Conservation (phyloP, 1,139 yeast species). For the Lodderomyces beijingensis region DNA sequence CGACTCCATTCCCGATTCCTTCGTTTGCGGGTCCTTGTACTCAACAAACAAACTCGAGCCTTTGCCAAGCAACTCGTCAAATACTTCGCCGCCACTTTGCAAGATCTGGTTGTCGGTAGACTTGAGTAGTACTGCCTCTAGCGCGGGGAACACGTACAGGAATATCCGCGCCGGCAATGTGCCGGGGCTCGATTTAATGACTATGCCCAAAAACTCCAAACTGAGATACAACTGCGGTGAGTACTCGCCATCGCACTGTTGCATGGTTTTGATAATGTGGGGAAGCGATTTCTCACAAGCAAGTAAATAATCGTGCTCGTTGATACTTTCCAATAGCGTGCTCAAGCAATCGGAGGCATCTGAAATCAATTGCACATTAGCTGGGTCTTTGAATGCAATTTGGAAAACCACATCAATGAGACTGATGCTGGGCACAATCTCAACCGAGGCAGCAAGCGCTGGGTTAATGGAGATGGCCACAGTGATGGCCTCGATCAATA, state of each 20-base stretch:
- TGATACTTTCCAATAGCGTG: slow-evolving; percentile 48
- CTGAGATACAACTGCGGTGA: slow-evolving; percentile 61
- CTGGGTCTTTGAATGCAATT: slow-evolving; percentile 69
- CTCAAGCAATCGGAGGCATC: slow-evolving; percentile 61
- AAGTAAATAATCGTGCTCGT: slow-evolving; percentile 39
- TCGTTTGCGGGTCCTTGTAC: slow-evolving; percentile 34
- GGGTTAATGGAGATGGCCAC: slow-evolving; percentile 47
- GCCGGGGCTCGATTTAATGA: slow-evolving; percentile 43
- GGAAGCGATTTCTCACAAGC: slow-evolving; percentile 55
- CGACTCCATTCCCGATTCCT: slow-evolving; percentile 48
- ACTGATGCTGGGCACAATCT: slow-evolving; percentile 15
- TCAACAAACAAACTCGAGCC: slow-evolving; percentile 42
- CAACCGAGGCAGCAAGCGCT: slow-evolving; percentile 28
- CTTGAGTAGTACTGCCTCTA: slow-evolving; percentile 46
- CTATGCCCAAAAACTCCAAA: slow-evolving; percentile 59
- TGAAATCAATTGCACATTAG: slow-evolving; percentile 64
- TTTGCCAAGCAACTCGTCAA: slow-evolving; percentile 57
- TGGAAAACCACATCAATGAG: slow-evolving; percentile 54
- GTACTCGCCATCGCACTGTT: slow-evolving; percentile 30
- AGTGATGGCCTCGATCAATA: slow-evolving; percentile 67
- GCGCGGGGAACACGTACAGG: slow-evolving; percentile 45
- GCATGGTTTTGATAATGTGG: slow-evolving; percentile 36
- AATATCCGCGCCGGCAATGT: slow-evolving; percentile 48
- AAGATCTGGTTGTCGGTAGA: slow-evolving; percentile 76
- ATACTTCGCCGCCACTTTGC: slow-evolving; percentile 74